Percentiles rank a stretch among this genome's conserved stretches.
phyloP scores from a whole-genome alignment of 352 stramenopile species.

The Pythium rhizo-oryzae region DNA sequence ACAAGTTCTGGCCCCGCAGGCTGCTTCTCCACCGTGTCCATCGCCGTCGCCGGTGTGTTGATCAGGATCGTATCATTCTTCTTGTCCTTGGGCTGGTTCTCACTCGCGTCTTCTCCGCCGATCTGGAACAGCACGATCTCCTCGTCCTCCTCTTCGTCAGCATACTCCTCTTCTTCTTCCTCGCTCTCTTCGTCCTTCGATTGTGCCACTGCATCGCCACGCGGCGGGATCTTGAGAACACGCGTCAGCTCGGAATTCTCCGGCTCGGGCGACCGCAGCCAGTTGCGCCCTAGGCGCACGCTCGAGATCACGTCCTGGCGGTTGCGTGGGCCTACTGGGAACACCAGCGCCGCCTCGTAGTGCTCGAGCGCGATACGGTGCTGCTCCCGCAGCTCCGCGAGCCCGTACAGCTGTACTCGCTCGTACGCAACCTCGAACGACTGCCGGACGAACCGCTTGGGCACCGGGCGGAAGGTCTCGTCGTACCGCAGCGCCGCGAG shows the following conservation, averaged over 20 bases:
- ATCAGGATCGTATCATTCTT: background rate
- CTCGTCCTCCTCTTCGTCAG: slow-evolving; percentile 11
- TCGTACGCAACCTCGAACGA: slow-evolving; percentile 48
- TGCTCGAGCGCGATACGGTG: slow-evolving; percentile 59
- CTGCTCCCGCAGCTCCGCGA: slow-evolving; percentile 48
- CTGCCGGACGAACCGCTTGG: slow-evolving; percentile 15
- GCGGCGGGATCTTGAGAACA: slow-evolving; percentile 16
- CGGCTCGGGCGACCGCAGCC: slow-evolving; percentile 26
- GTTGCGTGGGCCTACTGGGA: slow-evolving; percentile 24
- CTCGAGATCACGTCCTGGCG: slow-evolving; percentile 18
- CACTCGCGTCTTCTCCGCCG: background rate
- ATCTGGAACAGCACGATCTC: slow-evolving; percentile 24
- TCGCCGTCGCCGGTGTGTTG: background rate
- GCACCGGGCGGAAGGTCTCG: slow-evolving; percentile 2
- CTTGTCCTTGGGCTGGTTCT: background rate
- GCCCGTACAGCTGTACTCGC: slow-evolving; percentile 41
- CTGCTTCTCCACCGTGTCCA: background rate
- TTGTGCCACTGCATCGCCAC: background rate
- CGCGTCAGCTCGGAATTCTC: slow-evolving; percentile 27
- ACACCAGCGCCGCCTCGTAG: slow-evolving; percentile 57
- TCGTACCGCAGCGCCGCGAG: slow-evolving; percentile 5
- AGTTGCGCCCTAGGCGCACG: slow-evolving; percentile 30
- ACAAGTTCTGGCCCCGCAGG: background rate
- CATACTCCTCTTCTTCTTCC: slow-evolving; percentile 7
- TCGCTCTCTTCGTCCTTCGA: slow-evolving; percentile 3